Evolutionary conservation across 225 moss, liverwort and hornwort genomes (phyloP).

Genomic region (Ulota crispa): DNA sequence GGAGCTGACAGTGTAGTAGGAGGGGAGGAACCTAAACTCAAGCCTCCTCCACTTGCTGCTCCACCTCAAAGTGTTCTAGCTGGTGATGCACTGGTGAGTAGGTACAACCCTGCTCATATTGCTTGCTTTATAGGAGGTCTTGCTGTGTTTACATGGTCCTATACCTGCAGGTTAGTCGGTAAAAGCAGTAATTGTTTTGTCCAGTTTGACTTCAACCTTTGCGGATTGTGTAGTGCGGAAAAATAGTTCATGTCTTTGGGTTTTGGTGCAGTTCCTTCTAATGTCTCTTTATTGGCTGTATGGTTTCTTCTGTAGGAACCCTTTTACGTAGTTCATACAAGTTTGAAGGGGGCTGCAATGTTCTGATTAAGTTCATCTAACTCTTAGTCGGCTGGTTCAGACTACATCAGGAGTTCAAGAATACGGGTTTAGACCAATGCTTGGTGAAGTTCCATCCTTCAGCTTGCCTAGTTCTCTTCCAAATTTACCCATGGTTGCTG

Average conservation of each 20-base stretch:
- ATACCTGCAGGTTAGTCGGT: neutral
- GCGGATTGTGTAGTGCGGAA: neutral
- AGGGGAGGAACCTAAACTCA: constrained; percentile 63
- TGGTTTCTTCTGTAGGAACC: neutral
- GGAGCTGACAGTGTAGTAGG: constrained; percentile 66
- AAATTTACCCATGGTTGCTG: constrained; percentile 94
- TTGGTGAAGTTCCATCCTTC: constrained; percentile 91
- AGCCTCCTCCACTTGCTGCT: constrained; percentile 73
- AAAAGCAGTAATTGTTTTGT: neutral
- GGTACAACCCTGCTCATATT: neutral
- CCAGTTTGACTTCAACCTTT: neutral
- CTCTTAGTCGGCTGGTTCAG: constrained; percentile 43
- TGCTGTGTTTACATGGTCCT: neutral
- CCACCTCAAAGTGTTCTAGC: constrained; percentile 87
- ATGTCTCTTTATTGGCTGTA: neutral
- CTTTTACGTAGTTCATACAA: neutral
- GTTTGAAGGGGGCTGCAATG: neutral
- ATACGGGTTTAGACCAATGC: constrained; percentile 83
- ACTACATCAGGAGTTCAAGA: constrained; percentile 66
- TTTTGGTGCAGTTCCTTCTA: neutral
- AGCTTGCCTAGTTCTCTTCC: constrained; percentile 92
- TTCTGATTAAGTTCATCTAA: constrained; percentile 13
- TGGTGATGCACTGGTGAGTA: constrained; percentile 74
- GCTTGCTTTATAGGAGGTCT: neutral
- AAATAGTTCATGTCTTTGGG: neutral